A percentile compares a stretch with the other conserved stretches of the same genome.
These are phyloP conservation scores for Physcia stellaris DNA, from an alignment of 495 filamentous ascomycete genomes.

Conservation along the genomic window DNA sequence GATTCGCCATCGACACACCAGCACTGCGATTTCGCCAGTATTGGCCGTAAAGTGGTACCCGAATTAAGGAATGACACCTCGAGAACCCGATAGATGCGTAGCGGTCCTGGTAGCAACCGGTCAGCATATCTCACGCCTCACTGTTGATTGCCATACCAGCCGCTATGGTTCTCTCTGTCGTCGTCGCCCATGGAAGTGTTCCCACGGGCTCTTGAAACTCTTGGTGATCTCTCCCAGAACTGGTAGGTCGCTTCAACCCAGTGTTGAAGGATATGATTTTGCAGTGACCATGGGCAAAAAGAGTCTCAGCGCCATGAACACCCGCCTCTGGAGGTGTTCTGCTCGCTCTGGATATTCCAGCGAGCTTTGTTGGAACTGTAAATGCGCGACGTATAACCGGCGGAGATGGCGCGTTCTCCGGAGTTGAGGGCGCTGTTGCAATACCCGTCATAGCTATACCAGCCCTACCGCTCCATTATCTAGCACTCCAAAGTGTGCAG, in stretches of 20 bases:
- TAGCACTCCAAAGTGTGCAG: too few relatives aligned
- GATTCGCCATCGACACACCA: slow-evolving; percentile 83
- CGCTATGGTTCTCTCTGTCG: slow-evolving; percentile 69
- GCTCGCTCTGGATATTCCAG: background rate
- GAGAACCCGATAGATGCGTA: slow-evolving; percentile 68
- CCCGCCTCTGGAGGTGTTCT: slow-evolving; percentile 6
- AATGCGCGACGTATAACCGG: slow-evolving; percentile 39
- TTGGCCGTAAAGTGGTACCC: slow-evolving; percentile 64
- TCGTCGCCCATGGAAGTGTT: slow-evolving; percentile 59
- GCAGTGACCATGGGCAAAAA: slow-evolving; percentile 22
- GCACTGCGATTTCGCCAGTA: slow-evolving; percentile 75
- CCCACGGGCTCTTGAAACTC: slow-evolving; percentile 16
- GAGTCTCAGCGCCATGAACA: slow-evolving; percentile 27
- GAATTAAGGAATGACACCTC: slow-evolving; percentile 78
- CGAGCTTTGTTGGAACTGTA: slow-evolving; percentile 39
- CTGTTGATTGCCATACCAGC: slow-evolving; percentile 35
- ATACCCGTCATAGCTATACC: background rate
- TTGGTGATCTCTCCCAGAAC: slow-evolving; percentile 11
- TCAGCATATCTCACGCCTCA: background rate
- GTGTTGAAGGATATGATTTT: slow-evolving; percentile 32
- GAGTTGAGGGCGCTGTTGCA: slow-evolving; percentile 19
- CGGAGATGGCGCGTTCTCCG: slow-evolving; percentile 22
- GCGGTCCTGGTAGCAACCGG: slow-evolving; percentile 37
- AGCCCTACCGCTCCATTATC: too few relatives aligned
- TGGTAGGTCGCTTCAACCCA: slow-evolving; percentile 12